Conservation (phyloP, 192 early-diverging fungal genomes). For the Podila minutissima region DNA sequence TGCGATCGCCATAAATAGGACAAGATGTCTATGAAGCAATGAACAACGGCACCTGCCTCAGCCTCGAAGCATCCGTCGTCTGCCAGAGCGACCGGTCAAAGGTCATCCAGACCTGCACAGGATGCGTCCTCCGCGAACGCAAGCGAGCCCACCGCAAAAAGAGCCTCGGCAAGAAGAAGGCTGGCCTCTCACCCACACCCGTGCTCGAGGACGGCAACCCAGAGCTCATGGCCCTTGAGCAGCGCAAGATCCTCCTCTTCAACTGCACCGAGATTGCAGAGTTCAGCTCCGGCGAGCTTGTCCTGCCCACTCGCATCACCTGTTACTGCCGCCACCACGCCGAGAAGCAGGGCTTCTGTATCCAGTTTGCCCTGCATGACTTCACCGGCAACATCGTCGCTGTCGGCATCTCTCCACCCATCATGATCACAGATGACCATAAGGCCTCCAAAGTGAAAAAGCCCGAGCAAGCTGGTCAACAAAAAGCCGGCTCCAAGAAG, state of each 20-base stretch:
- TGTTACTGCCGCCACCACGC: conserved; percentile 97
- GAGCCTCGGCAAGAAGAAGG: conserved; percentile 57
- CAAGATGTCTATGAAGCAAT: conserved; percentile 46
- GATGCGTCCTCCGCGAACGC: conserved; percentile 86
- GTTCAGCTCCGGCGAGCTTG: conserved; percentile 87
- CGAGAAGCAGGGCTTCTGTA: conserved; percentile 93
- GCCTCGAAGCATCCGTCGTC: conserved; percentile 84
- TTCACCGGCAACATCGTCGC: conserved; percentile 72
- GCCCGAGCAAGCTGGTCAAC: conserved; percentile 32
- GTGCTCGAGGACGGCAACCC: conserved; percentile 60
- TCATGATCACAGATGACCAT: conserved; percentile 98
- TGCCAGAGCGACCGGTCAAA: conserved; percentile 84
- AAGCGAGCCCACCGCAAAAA: conserved; percentile 76
- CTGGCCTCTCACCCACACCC: conserved; percentile 15
- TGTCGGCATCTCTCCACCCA: conserved; percentile 85
- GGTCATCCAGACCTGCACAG: conserved; percentile 80
- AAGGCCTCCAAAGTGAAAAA: conserved; percentile 80
- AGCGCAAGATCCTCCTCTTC: conserved; percentile 86
- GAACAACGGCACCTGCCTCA: conserved; percentile 64
- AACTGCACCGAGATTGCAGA: conserved; percentile 89
- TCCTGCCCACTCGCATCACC: conserved; percentile 92
- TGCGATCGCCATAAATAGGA: conserved; percentile 14
- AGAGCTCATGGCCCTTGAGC: conserved; percentile 74
- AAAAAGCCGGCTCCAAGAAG: conserved; percentile 14
- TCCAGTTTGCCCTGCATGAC: conserved; percentile 85